Evolutionary conservation across 176 grass and related monocot genomes (phyloP).

Genomic region (Carex pumila): DNA sequence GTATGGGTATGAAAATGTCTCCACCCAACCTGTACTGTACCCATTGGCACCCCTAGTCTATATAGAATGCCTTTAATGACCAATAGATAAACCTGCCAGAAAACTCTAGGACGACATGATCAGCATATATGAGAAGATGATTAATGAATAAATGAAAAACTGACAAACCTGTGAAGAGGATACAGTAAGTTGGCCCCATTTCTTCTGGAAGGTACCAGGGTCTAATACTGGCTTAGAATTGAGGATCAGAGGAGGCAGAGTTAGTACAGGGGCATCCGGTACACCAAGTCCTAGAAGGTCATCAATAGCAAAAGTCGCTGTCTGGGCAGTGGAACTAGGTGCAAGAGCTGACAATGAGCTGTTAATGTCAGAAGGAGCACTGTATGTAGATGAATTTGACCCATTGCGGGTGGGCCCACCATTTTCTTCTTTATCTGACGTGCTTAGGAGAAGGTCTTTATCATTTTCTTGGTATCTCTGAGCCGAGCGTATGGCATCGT

Average conservation of each 20-base stretch:
- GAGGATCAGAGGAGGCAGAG: constrained; percentile 49
- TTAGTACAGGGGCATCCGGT: constrained; percentile 30
- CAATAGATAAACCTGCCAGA: background rate
- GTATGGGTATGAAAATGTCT: too few relatives aligned
- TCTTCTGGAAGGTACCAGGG: constrained; percentile 87
- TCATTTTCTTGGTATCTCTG: constrained; percentile 95
- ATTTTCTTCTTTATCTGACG: constrained; percentile 89
- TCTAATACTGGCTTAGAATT: constrained; percentile 76
- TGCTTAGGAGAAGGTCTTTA: constrained; percentile 95
- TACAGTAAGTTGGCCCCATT: constrained; percentile 82
- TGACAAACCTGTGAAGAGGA: constrained; percentile 67
- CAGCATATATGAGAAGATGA: background rate
- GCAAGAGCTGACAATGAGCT: constrained; percentile 25
- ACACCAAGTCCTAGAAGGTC: constrained; percentile 82
- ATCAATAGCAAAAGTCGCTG: constrained; percentile 62
- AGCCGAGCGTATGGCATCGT: constrained; percentile 49
- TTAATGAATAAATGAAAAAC: constrained; percentile 3
- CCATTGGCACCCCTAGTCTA: too few relatives aligned
- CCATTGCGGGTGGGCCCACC: constrained; percentile 43
- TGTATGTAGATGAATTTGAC: constrained; percentile 60
- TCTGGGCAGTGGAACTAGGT: constrained; percentile 29
- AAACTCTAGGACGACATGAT: background rate
- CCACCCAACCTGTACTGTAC: too few relatives aligned
- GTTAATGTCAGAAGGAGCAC: constrained; percentile 66
- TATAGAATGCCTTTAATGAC: too few relatives aligned